Evolutionary conservation across 2,329 filamentous ascomycete species (phyloP), one percentile per base, ranked within the genome.

Genomic region (Calycina herbarum): DNA sequence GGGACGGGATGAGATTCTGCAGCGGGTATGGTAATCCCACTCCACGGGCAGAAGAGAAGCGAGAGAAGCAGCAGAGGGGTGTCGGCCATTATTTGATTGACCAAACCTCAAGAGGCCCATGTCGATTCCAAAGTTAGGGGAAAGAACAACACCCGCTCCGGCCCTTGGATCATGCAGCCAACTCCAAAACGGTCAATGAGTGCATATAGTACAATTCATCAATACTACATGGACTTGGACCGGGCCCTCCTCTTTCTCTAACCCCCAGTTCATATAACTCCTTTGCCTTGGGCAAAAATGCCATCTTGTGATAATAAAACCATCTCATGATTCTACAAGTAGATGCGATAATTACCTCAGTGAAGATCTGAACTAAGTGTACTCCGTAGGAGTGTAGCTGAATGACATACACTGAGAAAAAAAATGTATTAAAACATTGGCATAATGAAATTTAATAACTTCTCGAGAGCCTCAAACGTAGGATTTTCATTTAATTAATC

Each of bases 131-230:
- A 24, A 54, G 48, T 54, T 40, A 40, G 13, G 38, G 38, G 10
- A 40, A 24, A 54, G 48, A 54, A 54, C 20, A 24, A 54, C 24
- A 54, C 20, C 48, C 20, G 13, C 48, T 54, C 10, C 20, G 48
- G 31, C 31, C 31, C 31, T 33, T 33, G 31, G 31, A 33, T 24
- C 48, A 24, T 54, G 48, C 48, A 54, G 20, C 48, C 48, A 54
- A 20, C 20, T 27, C n/a, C 48, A 54, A 54, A 54, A 10, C 48
- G 48, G 20, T 24, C 20, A 24, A 54, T 54, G 20, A 54, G 20
- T 54, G 48, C 48, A 54, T 54, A 54, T 54, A 27, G 48, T 54
- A 27, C 48, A 24, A 27, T 24, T 27, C 48, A 54, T 54, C 48
- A 54, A 54, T 54, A 54, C 48, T 54, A 27, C 48, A 20, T 24